Evolutionary conservation across 139 green algal species (phyloP).

Genomic region (Haematococcus sp.): DNA sequence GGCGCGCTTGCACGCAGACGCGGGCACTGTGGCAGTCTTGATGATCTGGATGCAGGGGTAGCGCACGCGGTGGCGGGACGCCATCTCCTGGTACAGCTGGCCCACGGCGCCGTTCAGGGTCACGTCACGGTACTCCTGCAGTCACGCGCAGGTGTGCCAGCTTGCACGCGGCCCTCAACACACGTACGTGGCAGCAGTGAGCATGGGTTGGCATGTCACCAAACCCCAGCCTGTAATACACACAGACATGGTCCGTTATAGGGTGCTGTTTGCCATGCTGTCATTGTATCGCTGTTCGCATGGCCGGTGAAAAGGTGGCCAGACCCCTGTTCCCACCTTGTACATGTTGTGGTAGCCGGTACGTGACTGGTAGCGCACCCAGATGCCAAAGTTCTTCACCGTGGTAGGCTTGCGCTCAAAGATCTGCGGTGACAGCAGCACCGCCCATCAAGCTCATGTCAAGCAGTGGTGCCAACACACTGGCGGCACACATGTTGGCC

Average conservation of each 20-base stretch:
- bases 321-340: conserved; percentile 57
- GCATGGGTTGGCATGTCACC: no score
- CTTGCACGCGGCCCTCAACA: no score
- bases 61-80: conserved; percentile 90
- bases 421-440: conserved; percentile 65
- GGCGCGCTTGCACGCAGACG: conserved; percentile 82
- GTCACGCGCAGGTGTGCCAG: no score
- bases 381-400: conserved; percentile 99
- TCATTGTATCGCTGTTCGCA: neutral
- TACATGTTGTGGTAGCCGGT: conserved; percentile 97
- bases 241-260: neutral
- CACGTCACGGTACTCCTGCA: conserved; percentile 99
- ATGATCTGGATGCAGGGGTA: conserved; percentile 86
- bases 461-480: neutral
- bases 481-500: no score
- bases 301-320: neutral
- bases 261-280: neutral
- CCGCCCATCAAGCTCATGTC: neutral
- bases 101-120: conserved; percentile 96
- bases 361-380: conserved; percentile 95
- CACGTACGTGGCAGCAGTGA: no score
- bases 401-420: conserved; percentile 94
- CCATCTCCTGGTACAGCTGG: conserved; percentile 98
- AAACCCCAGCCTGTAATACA: neutral
- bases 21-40: conserved; percentile 88